A percentile compares a stretch with the other conserved stretches of the same genome.
Evolutionary conservation across 495 filamentous ascomycete genomes (phyloP).

Genomic region (Pyrenopolyporus hunteri): DNA sequence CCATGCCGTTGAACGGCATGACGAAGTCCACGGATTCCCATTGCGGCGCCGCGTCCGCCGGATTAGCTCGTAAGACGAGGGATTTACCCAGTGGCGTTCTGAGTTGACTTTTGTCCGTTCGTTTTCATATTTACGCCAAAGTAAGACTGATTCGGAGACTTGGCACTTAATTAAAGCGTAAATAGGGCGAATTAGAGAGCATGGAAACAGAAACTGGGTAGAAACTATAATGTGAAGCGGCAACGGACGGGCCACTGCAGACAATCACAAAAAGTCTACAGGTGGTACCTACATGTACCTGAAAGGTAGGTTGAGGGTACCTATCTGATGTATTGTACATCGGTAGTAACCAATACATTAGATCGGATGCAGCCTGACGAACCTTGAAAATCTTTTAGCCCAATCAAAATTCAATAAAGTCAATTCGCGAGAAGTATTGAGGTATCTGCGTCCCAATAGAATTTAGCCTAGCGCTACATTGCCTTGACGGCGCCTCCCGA

Average conservation of each 20-base stretch:
- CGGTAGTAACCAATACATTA: too few relatives aligned
- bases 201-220: too few relatives aligned
- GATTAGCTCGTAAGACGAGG: background rate
- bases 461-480: slow-evolving; percentile 21
- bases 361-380: background rate
- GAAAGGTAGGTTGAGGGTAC: background rate
- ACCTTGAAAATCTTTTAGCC: background rate
- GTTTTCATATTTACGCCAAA: background rate
- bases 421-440: slow-evolving; percentile 14
- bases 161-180: background rate
- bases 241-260: slow-evolving; percentile 3
- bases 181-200: background rate
- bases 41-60: slow-evolving; percentile 37
- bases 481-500: slow-evolving; percentile 8
- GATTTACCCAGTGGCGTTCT: background rate
- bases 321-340: background rate
- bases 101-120: background rate
- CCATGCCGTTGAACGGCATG: slow-evolving; percentile 65
- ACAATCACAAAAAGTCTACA: background rate
- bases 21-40: slow-evolving; percentile 76
- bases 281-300: too few relatives aligned
- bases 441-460: slow-evolving; percentile 1
- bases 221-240: background rate
- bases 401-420: slow-evolving; percentile 16
- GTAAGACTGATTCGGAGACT: background rate